These are phyloP conservation scores for Blastobotrys attinorum DNA, from an alignment of 805 yeast species.

Conservation along the genomic window DNA sequence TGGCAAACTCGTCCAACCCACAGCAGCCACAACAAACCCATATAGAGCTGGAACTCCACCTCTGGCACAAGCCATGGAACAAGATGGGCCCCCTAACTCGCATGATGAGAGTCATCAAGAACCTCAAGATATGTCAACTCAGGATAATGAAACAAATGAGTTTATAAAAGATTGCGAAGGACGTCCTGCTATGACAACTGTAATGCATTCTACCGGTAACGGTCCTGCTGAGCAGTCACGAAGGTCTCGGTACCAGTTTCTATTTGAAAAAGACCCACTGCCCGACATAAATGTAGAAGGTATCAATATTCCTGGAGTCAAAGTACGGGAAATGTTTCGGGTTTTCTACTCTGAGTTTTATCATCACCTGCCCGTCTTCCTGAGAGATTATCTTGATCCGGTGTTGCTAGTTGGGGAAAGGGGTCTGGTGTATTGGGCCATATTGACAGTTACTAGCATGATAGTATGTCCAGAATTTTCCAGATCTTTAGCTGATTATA, in stretches of 20 bases:
- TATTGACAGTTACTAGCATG: slow-evolving; percentile 6
- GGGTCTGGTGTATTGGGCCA: slow-evolving; percentile 9
- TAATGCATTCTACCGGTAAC: too few species aligned
- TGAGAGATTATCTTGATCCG: slow-evolving; percentile 6
- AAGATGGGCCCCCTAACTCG: neutral
- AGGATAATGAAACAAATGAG: neutral
- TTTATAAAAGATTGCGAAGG: too few species aligned
- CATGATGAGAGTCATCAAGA: neutral
- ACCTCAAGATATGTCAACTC: neutral
- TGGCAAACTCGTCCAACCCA: neutral
- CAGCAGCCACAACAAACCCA: neutral
- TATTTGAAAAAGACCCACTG: neutral
- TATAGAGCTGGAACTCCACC: neutral
- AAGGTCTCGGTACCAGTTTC: neutral
- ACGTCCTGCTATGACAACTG: too few species aligned
- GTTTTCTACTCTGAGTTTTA: slow-evolving; percentile 2
- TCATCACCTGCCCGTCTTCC: slow-evolving; percentile 7
- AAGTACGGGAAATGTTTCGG: slow-evolving; percentile 4
- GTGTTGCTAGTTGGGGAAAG: slow-evolving; percentile 2
- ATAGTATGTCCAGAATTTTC: slow-evolving; percentile 3
- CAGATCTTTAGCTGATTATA: neutral
- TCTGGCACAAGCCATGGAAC: neutral
- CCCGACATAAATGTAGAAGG: neutral
- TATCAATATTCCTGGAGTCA: slow-evolving; percentile 4
- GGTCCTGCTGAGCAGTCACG: too few species aligned